Percentiles rank a stretch among this genome's conserved stretches.
phyloP scores from a whole-genome alignment of 73 alveolate species.

The Blepharisma japonicum region DNA sequence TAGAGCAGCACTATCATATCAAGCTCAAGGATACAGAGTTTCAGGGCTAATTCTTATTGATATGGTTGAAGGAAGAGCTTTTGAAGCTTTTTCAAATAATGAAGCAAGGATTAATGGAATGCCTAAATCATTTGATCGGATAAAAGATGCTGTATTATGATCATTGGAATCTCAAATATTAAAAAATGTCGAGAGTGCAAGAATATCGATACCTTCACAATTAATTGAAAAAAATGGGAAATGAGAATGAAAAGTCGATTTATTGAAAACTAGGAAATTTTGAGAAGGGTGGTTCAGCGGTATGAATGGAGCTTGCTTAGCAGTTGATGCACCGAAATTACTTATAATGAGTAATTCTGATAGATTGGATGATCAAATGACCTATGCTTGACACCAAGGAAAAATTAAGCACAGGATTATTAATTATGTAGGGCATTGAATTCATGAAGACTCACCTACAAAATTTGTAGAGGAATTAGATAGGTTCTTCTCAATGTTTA shows the following conservation, averaged over 20 bases:
- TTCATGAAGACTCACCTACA: conserved; percentile 92
- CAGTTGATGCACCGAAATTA: conserved; percentile 75
- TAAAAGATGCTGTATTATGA: conserved; percentile 87
- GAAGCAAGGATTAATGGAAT: conserved; percentile 81
- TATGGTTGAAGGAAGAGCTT: conserved; percentile 97
- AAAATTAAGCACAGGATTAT: conserved; percentile 84
- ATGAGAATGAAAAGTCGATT: conserved; percentile 84
- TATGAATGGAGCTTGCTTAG: conserved; percentile 77
- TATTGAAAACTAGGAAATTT: conserved; percentile 75
- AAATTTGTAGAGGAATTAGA: conserved; percentile 47
- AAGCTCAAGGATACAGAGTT: not conserved
- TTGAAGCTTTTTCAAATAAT: conserved; percentile 96
- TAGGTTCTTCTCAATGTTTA: not conserved
- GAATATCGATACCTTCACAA: conserved; percentile 86
- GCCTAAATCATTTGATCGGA: conserved; percentile 77
- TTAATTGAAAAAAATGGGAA: conserved; percentile 50
- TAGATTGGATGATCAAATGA: conserved; percentile 93
- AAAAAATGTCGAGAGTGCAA: conserved; percentile 83
- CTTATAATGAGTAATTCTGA: conserved; percentile 91
- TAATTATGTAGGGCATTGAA: conserved; percentile 84
- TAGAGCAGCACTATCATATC: not conserved
- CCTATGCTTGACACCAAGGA: conserved; percentile 95
- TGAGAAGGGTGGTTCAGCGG: conserved; percentile 98
- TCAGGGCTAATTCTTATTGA: conserved; percentile 86
- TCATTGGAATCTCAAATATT: conserved; percentile 64